These are phyloP conservation scores for Boletus eberwhitei DNA, from an alignment of 768 basidiomycete species.

Conservation along the genomic window DNA sequence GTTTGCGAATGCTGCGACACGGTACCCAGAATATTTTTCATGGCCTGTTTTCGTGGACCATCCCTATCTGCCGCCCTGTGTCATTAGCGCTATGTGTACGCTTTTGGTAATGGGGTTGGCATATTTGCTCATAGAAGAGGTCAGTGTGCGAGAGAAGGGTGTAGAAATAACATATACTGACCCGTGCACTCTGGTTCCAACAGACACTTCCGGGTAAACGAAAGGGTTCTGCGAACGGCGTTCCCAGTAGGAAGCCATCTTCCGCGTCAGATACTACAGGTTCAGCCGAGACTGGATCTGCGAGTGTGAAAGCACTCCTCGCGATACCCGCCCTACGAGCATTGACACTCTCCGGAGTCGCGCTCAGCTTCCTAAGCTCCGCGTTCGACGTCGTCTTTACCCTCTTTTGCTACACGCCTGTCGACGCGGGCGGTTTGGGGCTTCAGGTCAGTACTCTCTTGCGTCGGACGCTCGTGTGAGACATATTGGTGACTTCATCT, in stretches of 20 bases:
- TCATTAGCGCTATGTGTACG: background rate
- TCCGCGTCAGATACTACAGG: background rate
- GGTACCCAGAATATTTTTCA: constrained; percentile 6
- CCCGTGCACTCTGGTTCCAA: background rate
- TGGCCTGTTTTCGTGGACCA: constrained; percentile 6
- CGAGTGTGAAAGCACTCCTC: constrained; percentile 35
- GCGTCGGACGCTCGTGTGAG: background rate
- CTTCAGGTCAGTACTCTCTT: constrained; percentile 40
- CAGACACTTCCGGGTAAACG: constrained; percentile 6
- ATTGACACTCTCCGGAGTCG: constrained; percentile 46
- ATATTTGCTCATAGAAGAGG: constrained; percentile 8
- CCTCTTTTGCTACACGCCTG: constrained; percentile 56
- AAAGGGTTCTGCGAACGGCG: background rate
- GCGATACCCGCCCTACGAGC: constrained; percentile 48
- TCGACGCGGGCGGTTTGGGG: constrained; percentile 50
- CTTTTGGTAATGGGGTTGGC: background rate
- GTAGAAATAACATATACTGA: background rate
- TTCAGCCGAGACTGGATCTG: constrained; percentile 1
- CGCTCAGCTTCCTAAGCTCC: constrained; percentile 48
- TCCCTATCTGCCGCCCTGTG: constrained; percentile 7
- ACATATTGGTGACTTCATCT: no score
- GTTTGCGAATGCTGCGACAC: constrained; percentile 6
- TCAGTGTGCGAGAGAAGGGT: background rate
- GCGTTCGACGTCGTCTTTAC: constrained; percentile 62
- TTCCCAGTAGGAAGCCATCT: background rate